A percentile compares a stretch with the other conserved stretches of the same genome.
These are phyloP conservation scores for Cutaneotrichosporon mucoides DNA, from an alignment of 1,284 basidiomycete species.

Conservation along the genomic window DNA sequence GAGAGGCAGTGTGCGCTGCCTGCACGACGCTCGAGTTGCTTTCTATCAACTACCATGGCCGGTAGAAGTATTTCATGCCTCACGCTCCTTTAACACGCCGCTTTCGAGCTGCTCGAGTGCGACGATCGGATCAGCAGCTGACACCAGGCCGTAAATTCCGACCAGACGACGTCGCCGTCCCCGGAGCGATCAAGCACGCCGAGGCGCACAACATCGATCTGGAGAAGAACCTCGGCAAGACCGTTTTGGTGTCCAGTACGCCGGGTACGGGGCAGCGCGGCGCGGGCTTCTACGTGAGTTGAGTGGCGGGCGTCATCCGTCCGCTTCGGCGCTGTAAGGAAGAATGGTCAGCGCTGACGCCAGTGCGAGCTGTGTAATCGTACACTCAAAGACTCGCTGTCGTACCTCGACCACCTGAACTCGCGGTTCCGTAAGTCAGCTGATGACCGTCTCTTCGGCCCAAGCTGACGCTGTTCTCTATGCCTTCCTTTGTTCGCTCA, in stretches of 20 bases:
- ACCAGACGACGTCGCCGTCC: conserved; percentile 67
- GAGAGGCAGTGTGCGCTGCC: too few species aligned
- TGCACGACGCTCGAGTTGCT: too few species aligned
- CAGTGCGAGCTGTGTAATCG: conserved; percentile 79
- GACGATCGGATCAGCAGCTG: neutral
- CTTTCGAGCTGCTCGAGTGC: too few species aligned
- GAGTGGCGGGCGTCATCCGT: too few species aligned
- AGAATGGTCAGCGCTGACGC: neutral
- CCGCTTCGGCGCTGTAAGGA: too few species aligned
- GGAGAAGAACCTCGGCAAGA: conserved; percentile 87
- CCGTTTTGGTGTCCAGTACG: conserved; percentile 70
- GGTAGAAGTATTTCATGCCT: too few species aligned
- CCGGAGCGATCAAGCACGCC: conserved; percentile 76
- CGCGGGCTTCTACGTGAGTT: conserved; percentile 70
- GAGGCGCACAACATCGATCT: conserved; percentile 76
- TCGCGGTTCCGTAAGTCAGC: conserved; percentile 60
- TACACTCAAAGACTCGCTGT: conserved; percentile 88
- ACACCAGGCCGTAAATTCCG: conserved; percentile 72
- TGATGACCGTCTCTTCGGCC: conserved; percentile 55
- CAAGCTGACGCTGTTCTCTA: too few species aligned
- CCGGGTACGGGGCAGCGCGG: conserved; percentile 76
- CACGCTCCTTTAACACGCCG: too few species aligned
- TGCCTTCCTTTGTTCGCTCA: neutral
- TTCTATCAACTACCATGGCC: too few species aligned
- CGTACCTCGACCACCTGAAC: conserved; percentile 95